Evolutionary conservation across 75 land plant genomes (phyloP).

Genomic region (Pinus tabuliformis): DNA sequence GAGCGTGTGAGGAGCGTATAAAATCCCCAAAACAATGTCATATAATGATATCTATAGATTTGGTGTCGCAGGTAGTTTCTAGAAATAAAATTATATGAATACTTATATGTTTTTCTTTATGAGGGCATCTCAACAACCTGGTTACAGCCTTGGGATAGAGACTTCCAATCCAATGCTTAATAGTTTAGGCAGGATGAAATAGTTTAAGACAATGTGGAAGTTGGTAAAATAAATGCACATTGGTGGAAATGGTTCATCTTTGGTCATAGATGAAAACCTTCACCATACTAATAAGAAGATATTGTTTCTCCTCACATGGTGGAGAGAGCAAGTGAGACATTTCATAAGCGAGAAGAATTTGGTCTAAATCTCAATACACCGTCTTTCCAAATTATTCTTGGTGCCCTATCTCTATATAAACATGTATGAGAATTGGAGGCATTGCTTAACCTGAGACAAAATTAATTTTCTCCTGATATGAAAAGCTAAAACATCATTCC

Average conservation of each 20-base stretch:
- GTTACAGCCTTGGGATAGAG: conserved; percentile 22
- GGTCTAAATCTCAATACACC: conserved; percentile 27
- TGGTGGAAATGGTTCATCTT: conserved; percentile 2
- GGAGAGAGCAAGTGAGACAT: conserved; percentile 39
- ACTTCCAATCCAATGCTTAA: conserved; percentile 50
- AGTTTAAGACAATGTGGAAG: conserved; percentile 24
- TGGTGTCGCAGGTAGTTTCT: conserved; percentile 29
- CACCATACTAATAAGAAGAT: conserved; percentile 23
- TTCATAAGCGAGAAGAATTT: conserved; percentile 37
- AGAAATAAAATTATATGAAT: conserved; percentile 41
- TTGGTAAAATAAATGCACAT: conserved; percentile 47
- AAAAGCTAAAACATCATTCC: conserved; percentile 60
- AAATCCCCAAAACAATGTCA: conserved; percentile 10
- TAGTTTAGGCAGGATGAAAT: conserved; percentile 36
- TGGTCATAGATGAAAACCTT: conserved; percentile 33
- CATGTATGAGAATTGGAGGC: conserved; percentile 56
- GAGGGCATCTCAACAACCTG: conserved; percentile 18
- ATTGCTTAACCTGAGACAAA: conserved; percentile 25
- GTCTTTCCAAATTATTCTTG: conserved; percentile 48
- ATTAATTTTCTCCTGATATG: conserved; percentile 34
- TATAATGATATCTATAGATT: conserved; percentile 19
- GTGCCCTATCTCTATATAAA: conserved; percentile 48
- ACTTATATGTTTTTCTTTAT: conserved; percentile 34
- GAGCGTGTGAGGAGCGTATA: neutral
- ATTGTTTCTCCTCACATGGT: conserved; percentile 41